Percentiles rank a stretch among this genome's conserved stretches.
phyloP scores from a whole-genome alignment of 2,329 filamentous ascomycete species.

The Hyphodiscus sp. region DNA sequence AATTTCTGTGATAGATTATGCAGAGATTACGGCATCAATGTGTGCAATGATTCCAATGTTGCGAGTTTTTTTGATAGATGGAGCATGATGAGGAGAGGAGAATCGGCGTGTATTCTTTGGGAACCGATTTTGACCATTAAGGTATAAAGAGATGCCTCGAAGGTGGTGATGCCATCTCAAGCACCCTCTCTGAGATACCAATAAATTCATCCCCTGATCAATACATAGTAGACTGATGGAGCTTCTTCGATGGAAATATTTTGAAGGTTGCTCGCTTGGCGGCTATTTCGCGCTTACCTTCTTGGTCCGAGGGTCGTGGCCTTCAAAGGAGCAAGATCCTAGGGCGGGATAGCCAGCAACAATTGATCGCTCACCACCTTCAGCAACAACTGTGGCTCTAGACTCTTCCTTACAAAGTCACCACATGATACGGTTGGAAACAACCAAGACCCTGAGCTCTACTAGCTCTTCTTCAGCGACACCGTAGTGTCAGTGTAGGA shows the following conservation, averaged over 20 bases:
- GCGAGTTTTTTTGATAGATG: constrained; percentile 52
- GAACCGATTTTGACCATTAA: background rate
- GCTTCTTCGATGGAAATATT: background rate
- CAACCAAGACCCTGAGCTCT: background rate
- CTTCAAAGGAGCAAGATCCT: constrained; percentile 1
- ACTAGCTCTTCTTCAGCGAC: constrained; percentile 6
- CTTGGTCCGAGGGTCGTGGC: constrained; percentile 3
- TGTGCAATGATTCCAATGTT: constrained; percentile 99
- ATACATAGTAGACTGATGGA: background rate
- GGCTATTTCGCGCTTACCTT: constrained; percentile 12
- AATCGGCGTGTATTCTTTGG: constrained; percentile 10
- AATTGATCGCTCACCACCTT: constrained; percentile 3
- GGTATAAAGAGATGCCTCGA: constrained; percentile 2
- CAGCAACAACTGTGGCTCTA: constrained; percentile 1
- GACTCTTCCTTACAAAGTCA: background rate
- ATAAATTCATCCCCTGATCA: constrained; percentile 26
- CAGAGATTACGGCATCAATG: constrained; percentile 69
- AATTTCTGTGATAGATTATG: background rate
- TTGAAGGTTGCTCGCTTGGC: constrained; percentile 13
- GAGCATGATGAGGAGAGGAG: constrained; percentile 18
- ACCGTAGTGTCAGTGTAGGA: constrained; percentile 1
- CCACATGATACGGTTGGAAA: constrained; percentile 1
- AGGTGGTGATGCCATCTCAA: constrained; percentile 22
- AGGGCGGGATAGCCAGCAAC: background rate
- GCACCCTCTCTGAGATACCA: constrained; percentile 19